phyloP scores from a whole-genome alignment of 2,329 filamentous ascomycete genomes.

The Claviceps sp. region DNA sequence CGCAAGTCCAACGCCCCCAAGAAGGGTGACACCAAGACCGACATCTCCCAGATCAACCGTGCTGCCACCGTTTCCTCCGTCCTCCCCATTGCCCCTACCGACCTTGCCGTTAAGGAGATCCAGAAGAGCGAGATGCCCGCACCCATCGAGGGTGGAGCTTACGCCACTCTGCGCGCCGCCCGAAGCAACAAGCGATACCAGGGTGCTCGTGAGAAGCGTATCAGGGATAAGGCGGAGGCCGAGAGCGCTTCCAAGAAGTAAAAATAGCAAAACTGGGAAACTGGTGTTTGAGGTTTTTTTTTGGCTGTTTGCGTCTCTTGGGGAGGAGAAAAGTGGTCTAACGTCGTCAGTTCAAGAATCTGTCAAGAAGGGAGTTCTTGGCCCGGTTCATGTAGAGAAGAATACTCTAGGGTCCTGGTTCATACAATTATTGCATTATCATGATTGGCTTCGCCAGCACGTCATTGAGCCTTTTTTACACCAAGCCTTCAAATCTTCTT shows the following conservation, averaged over 20 bases:
- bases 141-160: slow-evolving; percentile 69
- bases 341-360: slow-evolving; percentile 24
- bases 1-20: slow-evolving; percentile 88
- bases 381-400: slow-evolving; percentile 19
- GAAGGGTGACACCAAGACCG: slow-evolving; percentile 84
- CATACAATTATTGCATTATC: slow-evolving; percentile 27
- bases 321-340: slow-evolving; percentile 17
- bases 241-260: slow-evolving; percentile 76
- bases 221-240: slow-evolving; percentile 74
- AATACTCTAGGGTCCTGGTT: slow-evolving; percentile 28
- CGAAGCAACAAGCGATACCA: slow-evolving; percentile 70
- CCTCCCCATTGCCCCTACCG: slow-evolving; percentile 61
- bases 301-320: slow-evolving; percentile 26
- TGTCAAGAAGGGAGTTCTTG: slow-evolving; percentile 20
- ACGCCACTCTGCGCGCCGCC: slow-evolving; percentile 70
- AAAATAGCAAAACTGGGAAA: slow-evolving; percentile 23
- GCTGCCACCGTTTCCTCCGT: slow-evolving; percentile 32
- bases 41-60: slow-evolving; percentile 53
- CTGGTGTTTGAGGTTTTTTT: slow-evolving; percentile 27
- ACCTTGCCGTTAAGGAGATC: slow-evolving; percentile 57
- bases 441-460: slow-evolving; percentile 19
- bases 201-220: slow-evolving; percentile 87
- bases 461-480: not conserved
- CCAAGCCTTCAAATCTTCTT: too few relatives aligned
- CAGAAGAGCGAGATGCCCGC: slow-evolving; percentile 70